Percentiles rank a stretch among this genome's conserved stretches.
These are phyloP conservation scores for Metschnikowia rubicola DNA, from an alignment of 805 yeast genomes.

Conservation along the genomic window DNA sequence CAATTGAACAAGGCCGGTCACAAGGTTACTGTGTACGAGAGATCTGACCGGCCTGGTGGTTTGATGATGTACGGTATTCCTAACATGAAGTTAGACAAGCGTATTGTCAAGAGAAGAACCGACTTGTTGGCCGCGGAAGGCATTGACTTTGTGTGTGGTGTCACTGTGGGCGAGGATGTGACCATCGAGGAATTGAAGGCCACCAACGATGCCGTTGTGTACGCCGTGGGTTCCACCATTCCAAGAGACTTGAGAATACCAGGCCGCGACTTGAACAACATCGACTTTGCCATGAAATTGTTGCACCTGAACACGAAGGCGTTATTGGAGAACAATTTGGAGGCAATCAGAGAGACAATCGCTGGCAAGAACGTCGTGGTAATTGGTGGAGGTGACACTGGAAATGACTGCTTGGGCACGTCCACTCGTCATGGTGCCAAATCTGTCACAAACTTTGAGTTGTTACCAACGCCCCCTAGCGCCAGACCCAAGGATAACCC, in stretches of 20 bases:
- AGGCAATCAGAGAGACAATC: constrained; percentile 64
- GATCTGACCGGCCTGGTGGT: constrained; percentile 96
- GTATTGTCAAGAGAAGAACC: constrained; percentile 87
- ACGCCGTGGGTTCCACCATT: constrained; percentile 93
- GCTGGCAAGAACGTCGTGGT: constrained; percentile 90
- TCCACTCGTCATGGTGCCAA: constrained; percentile 96
- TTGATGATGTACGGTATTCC: constrained; percentile 98
- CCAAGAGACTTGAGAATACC: constrained; percentile 94
- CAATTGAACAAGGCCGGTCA: constrained; percentile 97
- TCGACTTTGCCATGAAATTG: constrained; percentile 92
- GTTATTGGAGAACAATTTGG: constrained; percentile 74
- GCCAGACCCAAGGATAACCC: constrained; percentile 91
- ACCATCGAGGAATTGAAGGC: constrained; percentile 64
- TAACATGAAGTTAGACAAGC: constrained; percentile 95
- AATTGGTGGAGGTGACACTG: constrained; percentile 99
- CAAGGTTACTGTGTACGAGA: constrained; percentile 83
- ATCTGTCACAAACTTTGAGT: constrained; percentile 89
- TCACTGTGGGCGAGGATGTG: constrained; percentile 82
- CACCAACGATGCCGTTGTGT: constrained; percentile 75
- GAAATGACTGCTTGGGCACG: constrained; percentile 98
- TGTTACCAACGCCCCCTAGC: constrained; percentile 87
- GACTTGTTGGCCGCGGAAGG: constrained; percentile 91
- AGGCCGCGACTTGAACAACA: constrained; percentile 86
- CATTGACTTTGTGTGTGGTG: constrained; percentile 67
- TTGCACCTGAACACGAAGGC: constrained; percentile 88